Conservation (phyloP, 2,329 filamentous ascomycete species). For the Ophiostoma quercus region DNA sequence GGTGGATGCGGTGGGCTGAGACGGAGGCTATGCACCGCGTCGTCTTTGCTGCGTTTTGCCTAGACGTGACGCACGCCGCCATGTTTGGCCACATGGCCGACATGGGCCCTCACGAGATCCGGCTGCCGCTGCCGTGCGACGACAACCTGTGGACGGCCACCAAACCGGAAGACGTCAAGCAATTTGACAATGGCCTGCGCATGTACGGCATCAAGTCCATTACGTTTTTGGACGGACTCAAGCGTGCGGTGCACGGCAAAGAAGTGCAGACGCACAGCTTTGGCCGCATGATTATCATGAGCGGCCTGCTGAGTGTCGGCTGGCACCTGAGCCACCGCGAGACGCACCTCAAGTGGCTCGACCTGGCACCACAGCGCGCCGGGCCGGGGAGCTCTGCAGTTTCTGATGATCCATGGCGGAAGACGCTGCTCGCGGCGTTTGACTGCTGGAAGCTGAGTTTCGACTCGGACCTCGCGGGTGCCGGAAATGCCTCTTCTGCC, state of each 20-base stretch:
- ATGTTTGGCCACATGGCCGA: slow-evolving; percentile 89
- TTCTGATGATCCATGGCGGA: slow-evolving; percentile 68
- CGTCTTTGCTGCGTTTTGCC: slow-evolving; percentile 83
- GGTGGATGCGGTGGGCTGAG: slow-evolving; percentile 85
- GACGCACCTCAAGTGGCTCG: slow-evolving; percentile 75
- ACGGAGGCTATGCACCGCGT: slow-evolving; percentile 81
- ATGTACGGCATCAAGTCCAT: slow-evolving; percentile 74
- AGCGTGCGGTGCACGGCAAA: slow-evolving; percentile 74
- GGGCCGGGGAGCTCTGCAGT: slow-evolving; percentile 33
- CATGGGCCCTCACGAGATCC: slow-evolving; percentile 87
- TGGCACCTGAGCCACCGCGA: slow-evolving; percentile 90
- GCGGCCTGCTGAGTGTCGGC: slow-evolving; percentile 79
- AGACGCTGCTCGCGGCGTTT: slow-evolving; percentile 70
- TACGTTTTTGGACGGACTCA: slow-evolving; percentile 78
- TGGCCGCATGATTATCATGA: slow-evolving; percentile 85
- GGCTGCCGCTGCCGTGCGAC: slow-evolving; percentile 78
- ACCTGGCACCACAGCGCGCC: slow-evolving; percentile 49
- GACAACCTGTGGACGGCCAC: slow-evolving; percentile 80
- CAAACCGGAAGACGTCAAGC: slow-evolving; percentile 68
- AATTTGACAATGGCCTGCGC: slow-evolving; percentile 69
- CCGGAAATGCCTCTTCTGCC: not conserved
- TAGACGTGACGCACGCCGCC: slow-evolving; percentile 82
- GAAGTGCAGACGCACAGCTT: slow-evolving; percentile 81
- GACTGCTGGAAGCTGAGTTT: slow-evolving; percentile 85
- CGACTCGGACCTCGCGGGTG: slow-evolving; percentile 55